These are phyloP conservation scores for Amaranthus hypochondriacus DNA, from an alignment of 148 eudicot genomes.

Conservation along the genomic window DNA sequence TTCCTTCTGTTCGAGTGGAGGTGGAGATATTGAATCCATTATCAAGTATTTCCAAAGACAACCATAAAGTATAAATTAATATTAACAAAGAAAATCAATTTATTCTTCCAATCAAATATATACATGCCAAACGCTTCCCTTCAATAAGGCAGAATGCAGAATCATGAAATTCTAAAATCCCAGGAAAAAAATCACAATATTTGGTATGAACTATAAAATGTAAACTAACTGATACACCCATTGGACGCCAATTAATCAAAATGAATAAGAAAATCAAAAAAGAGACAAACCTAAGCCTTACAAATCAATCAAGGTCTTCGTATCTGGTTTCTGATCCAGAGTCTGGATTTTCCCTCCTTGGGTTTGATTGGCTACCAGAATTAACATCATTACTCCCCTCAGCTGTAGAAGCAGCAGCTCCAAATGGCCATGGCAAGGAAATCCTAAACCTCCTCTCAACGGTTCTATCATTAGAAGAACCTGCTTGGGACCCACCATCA, in stretches of 20 bases:
- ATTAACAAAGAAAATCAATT: no score
- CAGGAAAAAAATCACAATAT: neutral
- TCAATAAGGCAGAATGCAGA: neutral
- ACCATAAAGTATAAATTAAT: no score
- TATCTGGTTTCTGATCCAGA: slow-evolving; percentile 33
- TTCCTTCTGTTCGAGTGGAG: no score
- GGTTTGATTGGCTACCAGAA: slow-evolving; percentile 9
- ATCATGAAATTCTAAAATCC: neutral
- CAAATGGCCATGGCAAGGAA: slow-evolving; percentile 65
- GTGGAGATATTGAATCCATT: no score
- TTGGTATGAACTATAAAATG: neutral
- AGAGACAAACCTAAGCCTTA: slow-evolving; percentile 3
- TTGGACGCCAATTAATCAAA: neutral
- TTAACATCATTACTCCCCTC: slow-evolving; percentile 40
- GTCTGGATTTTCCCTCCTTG: slow-evolving; percentile 13
- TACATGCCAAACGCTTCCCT: neutral
- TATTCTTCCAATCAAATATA: no score
- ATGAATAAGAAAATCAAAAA: neutral
- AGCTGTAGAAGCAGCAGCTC: slow-evolving; percentile 32
- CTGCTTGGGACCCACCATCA: slow-evolving; percentile 24
- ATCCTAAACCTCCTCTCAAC: slow-evolving; percentile 62
- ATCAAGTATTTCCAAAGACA: no score
- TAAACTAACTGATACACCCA: neutral
- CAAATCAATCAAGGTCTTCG: slow-evolving; percentile 34
- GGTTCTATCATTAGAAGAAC: slow-evolving; percentile 26